Evolutionary conservation across 768 basidiomycete species (phyloP), one percentile per base, ranked within the genome.

Genomic region (Mycena vulgaris): DNA sequence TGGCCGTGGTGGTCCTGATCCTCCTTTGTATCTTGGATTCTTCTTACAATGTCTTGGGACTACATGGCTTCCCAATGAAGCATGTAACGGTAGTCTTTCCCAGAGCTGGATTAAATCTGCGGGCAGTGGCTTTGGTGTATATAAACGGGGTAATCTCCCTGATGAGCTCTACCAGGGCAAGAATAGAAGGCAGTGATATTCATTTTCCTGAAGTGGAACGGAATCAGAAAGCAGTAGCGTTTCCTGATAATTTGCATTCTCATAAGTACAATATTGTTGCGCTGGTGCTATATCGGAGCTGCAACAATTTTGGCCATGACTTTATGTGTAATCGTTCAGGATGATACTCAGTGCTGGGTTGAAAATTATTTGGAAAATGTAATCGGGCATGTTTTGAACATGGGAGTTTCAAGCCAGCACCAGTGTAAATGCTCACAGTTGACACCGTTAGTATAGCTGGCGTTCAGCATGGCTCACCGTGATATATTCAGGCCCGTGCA

Each of bases 251-350:
- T 56, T 56, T 51, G 49, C 28, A 51, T 51, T 51, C 49, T 56
- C 53, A 56, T n/a, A 56, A 37, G 53, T 56, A 56, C 53, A 56
- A 56, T 56, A 56, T 56, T 52, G 51, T 31, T 52, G 51, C 51
- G 30, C 51, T 52, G 30, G 30, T 33, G 30, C 17, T 19, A 52
- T 52, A 52, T 52, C 53, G 35, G 53, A 56, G 35, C 53, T 56
- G 53, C 53, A 49, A 49, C 48, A 49, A 49, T 49, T 49, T 27
- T 28, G 5, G 25, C 48, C 48, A 49, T 49, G 27, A 49, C 25
- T 49, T 35, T 35, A 35, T 35, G 33, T 35, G 13, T 35, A 35
- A 13, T 35, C 33, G 33, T 13, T 35, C 33, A 35, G 33, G 33
- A 5, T 35, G 33, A 35, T 35, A 35, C 33, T 35, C 33, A 35